Evolutionary conservation across 2,329 filamentous ascomycete genomes (phyloP).

Genomic region (Paecilomyces sp.): DNA sequence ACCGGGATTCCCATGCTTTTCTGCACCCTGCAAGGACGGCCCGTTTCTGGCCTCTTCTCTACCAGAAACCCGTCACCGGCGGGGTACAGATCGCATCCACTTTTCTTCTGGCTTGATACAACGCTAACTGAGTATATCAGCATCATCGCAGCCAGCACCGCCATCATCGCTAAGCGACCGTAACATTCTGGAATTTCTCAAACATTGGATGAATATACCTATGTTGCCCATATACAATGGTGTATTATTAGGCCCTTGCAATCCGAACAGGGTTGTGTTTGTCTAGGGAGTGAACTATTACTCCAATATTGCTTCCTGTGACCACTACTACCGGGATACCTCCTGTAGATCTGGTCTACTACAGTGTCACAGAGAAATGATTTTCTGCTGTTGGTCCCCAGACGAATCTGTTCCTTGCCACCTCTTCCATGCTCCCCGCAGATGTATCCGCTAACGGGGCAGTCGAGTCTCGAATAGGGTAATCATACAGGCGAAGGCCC

Average conservation of each 20-base stretch:
- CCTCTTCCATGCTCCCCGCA: no score
- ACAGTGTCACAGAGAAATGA: neutral
- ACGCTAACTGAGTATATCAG: neutral
- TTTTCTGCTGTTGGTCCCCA: neutral
- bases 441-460: no score
- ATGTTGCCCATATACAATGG: neutral
- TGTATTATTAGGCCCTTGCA: no score
- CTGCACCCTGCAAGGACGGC: neutral
- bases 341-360: neutral
- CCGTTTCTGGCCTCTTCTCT: neutral
- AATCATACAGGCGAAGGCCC: no score
- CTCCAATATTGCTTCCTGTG: neutral
- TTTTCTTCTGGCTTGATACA: neutral
- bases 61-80: neutral
- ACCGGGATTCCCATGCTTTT: neutral
- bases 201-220: neutral
- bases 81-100: neutral
- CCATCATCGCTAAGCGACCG: neutral
- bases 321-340: neutral
- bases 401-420: no score
- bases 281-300: no score
- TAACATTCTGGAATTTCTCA: neutral
- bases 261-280: no score
- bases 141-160: no score
- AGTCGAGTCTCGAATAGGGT: no score